Base-by-base conservation (phyloP, 805 yeast genomes). In the Kluyveromyces starmeri region DNA sequence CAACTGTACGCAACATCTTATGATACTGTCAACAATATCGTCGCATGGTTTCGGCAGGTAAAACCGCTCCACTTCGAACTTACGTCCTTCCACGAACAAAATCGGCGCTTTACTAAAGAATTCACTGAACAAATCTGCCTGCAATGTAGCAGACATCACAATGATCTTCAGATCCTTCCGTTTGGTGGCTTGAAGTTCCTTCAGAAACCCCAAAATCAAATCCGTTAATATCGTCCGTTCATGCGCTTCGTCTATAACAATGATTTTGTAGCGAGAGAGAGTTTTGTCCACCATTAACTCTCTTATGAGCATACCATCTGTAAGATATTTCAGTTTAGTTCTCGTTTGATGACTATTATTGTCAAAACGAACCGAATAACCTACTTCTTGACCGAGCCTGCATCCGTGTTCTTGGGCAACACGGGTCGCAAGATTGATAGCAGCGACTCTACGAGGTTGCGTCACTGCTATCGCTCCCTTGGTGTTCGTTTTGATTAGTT, bases 371-470 rank as follows among this genome's bases (percentile, higher is more conserved):
- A 89, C 97, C 35, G 94, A 78, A 61, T 83, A 89, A 43, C 98
- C 98, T 20, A 89, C 95, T 34, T 73, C 78, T 21, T 70, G 71
- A 15, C 98, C 97, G 7, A 89, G 53, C 5, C 53, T 55, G 38
- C 84, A 73, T 1, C 95, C 95, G 46, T 69, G 68, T 58, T 89
- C 98, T 45, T 83, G 84, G 10, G 96, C 75, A 4, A 89, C 98
- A 62, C 98, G 78, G 18, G 81, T 71, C 0, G 97, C 97, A 53
- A 89, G 69, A 41, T 86, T 85, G 33, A 92, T 84, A 2, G 98
- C 98, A 3, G 98, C 97, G 24, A 89, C 98, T 52, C 97, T 72
- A 62, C 98, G 79, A 1, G 98, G 98, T 62, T 89, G 97, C 0
- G 98, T 88, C 6, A 92, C 89, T 0, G 95, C 97, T 14, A 89